phyloP scores from a whole-genome alignment of 2,329 filamentous ascomycete species.

The Acrodontium crateriforme region DNA sequence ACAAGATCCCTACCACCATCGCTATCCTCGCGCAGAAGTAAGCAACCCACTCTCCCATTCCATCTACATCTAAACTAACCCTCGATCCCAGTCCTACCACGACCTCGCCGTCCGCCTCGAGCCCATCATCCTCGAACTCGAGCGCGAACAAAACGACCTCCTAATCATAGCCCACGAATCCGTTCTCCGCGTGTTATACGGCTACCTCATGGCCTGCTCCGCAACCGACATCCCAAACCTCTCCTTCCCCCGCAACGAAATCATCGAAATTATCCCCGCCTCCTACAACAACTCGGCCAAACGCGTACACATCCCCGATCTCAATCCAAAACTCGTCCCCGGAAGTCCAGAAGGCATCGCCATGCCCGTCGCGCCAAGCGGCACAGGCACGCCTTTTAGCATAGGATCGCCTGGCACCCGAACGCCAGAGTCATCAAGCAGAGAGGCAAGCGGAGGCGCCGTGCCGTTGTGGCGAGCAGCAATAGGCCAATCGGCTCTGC shows the following conservation, averaged over 20 bases:
- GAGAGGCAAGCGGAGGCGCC: too few relatives aligned
- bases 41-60: slow-evolving; percentile 6
- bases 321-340: slow-evolving; percentile 54
- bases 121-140: slow-evolving; percentile 92
- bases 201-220: slow-evolving; percentile 96
- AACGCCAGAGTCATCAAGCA: slow-evolving; percentile 10
- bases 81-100: slow-evolving; percentile 64
- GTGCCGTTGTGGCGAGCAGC: too few relatives aligned
- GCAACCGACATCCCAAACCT: slow-evolving; percentile 86
- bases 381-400: slow-evolving; percentile 36
- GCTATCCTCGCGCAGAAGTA: slow-evolving; percentile 88
- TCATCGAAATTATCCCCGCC: slow-evolving; percentile 96
- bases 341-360: slow-evolving; percentile 68
- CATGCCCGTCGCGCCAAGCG: slow-evolving; percentile 56
- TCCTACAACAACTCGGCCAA: slow-evolving; percentile 95
- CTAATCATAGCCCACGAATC: slow-evolving; percentile 97
- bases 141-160: slow-evolving; percentile 94
- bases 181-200: slow-evolving; percentile 91
- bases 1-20: slow-evolving; percentile 88
- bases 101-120: slow-evolving; percentile 95
- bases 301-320: slow-evolving; percentile 67
- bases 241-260: slow-evolving; percentile 89
- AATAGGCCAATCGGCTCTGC: too few relatives aligned
- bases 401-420: slow-evolving; percentile 2
- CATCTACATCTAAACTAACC: background rate